phyloP scores from a whole-genome alignment of 73 alveolate genomes.

The Durusdinium trenchii region DNA sequence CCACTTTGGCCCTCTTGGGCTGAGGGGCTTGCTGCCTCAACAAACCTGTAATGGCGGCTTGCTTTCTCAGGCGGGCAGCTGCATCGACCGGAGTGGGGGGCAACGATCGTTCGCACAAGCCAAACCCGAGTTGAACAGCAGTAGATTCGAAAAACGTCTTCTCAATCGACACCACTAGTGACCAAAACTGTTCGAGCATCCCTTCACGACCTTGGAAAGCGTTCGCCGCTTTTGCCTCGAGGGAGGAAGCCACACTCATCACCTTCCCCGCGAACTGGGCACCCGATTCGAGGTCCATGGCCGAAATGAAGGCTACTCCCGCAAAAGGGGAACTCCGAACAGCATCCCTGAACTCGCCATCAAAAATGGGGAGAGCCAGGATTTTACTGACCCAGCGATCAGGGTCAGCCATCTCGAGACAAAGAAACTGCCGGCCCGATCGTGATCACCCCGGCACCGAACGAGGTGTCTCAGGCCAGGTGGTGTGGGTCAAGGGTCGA shows the following conservation, averaged over 20 bases:
- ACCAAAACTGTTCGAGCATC: conserved; percentile 23
- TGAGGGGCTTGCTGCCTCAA: neutral
- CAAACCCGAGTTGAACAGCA: neutral
- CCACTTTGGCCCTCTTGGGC: neutral
- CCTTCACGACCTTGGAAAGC: neutral
- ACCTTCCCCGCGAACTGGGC: neutral
- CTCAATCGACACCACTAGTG: neutral
- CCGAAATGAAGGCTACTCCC: neutral
- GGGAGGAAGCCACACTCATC: neutral
- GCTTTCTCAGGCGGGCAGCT: neutral
- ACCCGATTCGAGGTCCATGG: neutral
- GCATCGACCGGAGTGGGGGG: neutral
- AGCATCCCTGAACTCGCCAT: too few relatives aligned
- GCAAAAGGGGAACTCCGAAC: too few relatives aligned
- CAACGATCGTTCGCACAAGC: neutral
- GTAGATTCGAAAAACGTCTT: neutral
- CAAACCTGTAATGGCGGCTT: neutral
- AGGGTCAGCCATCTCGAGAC: too few relatives aligned
- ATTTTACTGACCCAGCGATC: too few relatives aligned
- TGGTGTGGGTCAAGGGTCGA: too few relatives aligned
- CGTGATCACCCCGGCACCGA: too few relatives aligned
- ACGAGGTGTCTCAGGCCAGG: too few relatives aligned
- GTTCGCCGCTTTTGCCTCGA: neutral
- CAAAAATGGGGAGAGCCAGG: too few relatives aligned
- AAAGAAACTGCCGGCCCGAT: too few relatives aligned